These are phyloP conservation scores for Herpotrichia juniperi DNA, from an alignment of 2,329 filamentous ascomycete genomes.

Conservation along the genomic window DNA sequence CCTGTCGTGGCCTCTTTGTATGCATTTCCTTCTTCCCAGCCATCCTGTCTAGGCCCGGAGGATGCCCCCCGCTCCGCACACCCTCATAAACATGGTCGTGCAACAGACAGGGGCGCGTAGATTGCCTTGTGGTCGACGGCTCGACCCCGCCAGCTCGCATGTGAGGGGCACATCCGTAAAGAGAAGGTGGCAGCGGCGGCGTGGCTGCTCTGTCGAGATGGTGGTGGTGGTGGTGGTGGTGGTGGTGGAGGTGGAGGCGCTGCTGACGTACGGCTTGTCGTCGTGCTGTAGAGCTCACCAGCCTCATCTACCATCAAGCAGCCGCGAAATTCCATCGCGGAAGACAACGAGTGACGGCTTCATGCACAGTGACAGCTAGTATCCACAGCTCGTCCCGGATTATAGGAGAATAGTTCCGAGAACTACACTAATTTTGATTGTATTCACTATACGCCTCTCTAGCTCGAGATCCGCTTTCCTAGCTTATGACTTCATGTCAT, in stretches of 20 bases:
- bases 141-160: slow-evolving; percentile 34
- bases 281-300: neutral
- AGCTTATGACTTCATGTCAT: slow-evolving; percentile 3
- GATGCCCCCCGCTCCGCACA: slow-evolving; percentile 24
- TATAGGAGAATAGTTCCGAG: neutral
- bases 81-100: slow-evolving; percentile 30
- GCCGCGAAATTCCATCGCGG: neutral
- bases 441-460: slow-evolving; percentile 2
- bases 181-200: slow-evolving; percentile 37
- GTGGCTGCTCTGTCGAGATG: neutral
- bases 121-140: slow-evolving; percentile 23
- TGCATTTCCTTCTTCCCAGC: neutral
- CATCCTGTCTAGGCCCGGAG: neutral
- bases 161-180: slow-evolving; percentile 8
- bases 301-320: neutral
- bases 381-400: neutral
- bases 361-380: neutral
- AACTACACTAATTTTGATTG: slow-evolving; percentile 4
- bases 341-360: neutral
- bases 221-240: neutral
- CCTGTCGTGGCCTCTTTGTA: neutral
- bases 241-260: slow-evolving; percentile 3
- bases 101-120: slow-evolving; percentile 23
- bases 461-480: neutral
- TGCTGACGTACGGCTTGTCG: slow-evolving; percentile 18